Base-by-base conservation (phyloP, 2,329 filamentous ascomycete genomes). In the Pseudocercospora crystallina region DNA sequence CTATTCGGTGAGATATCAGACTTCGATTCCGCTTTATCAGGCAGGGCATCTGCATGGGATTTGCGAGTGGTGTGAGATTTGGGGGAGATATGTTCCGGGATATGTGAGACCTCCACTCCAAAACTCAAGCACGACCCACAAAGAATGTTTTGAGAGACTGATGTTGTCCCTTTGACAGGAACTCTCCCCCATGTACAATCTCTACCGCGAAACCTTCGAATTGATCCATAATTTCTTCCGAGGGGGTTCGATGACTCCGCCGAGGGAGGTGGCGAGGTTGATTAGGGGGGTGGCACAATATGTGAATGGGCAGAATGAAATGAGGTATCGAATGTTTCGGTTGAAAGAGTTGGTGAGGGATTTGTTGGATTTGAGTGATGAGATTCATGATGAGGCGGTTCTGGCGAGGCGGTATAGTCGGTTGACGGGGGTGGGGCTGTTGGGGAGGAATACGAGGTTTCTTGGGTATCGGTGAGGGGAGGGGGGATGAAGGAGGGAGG, bases 211-310 rank as follows among this genome's bases (percentile, higher is more conserved):
- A 14, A 33, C 47, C 10, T 50, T 50, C 30, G 47, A 50, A 15
- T 34, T 14, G 29, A 50, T 50, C 17, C 47, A 50, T 20, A 41
- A 50, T 26, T 50, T 50, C 14, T 50, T 38, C 5, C 40, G 47
- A 26, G 47, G 47, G 5, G 40, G 34, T 4, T 34, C 31, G 10
- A 11, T 12, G 2, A 33, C 34, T 2, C 26, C 40, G 8, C 38
- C 38, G 29, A 33, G 17, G 10, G 31, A 44, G 8, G 44, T 50
- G 29, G 32, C 39, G 12, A 33, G 41, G 2, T 33, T 44, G 32
- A 50, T 50, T n/a, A 17, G 33, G 26, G 47, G 39, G 3, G 42
- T 50, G 9, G 47, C 17, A 1, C 43, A 50, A 31, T 42, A 44
- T 13, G 42, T 50, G 8, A 41, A 50, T 29, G 47, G 47, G 2